Evolutionary conservation across 73 alveolate genomes (phyloP), one percentile per base, ranked within the genome.

Genomic region (Uronychia setigera): DNA sequence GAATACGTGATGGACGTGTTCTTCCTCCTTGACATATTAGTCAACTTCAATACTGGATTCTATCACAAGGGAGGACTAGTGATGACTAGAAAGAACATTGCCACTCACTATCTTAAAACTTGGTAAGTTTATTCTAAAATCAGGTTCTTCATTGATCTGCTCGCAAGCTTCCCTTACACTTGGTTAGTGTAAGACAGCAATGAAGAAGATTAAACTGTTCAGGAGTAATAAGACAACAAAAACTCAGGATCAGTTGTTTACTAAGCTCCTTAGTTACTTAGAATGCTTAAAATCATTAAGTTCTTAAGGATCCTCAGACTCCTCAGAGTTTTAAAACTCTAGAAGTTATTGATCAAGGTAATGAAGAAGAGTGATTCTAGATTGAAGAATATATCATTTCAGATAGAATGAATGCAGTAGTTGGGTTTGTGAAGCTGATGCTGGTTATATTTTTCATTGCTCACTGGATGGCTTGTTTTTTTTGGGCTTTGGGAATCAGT

Each of bases 391-490:
- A 76, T 78, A 80, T 91, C 46, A 91, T 81, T 0, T 77, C 96
- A 32, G 96, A 91, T 58, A 85, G 79, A 46, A 29, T 90, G 31
- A 79, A 80, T 46, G 79, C 85, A 31, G 29, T 89, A 57, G 29
- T 89, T 9, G 84, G 85, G 25, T 79, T 92, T 74, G 58, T 87
- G 0, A 83, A 82, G 33, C 84, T 90, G 26, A 46, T 92, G 78
- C 58, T 77, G 0, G 67, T 79, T 30, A 78, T 84, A 13, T 77
- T 85, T 9, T 92, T 90, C 80, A 59, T 92, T 30, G 95, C 94
- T 29, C 97, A 92, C 78, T 92, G 97, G 95, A 57, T 89, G 78
- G 97, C 97, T 28, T 92, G 97, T 59, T 74, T 92, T 33, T 92
- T 77, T 77, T 92, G 32, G 35, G 79, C 79, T 30, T 75, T 92